phyloP scores from a whole-genome alignment of 75 land plant species.

The Pinus tabuliformis region DNA sequence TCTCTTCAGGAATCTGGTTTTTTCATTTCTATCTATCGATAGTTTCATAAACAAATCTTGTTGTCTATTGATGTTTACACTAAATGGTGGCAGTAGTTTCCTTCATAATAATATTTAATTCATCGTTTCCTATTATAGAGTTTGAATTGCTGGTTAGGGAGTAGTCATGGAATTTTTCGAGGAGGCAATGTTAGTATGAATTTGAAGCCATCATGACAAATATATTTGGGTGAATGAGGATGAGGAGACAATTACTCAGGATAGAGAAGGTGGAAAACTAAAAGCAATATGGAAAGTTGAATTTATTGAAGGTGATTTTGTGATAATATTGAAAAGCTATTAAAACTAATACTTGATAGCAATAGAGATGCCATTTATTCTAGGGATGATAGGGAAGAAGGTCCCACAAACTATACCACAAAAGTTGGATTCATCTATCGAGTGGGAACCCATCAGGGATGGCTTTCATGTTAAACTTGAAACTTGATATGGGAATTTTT shows the following conservation, averaged over 20 bases:
- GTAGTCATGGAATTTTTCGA: conserved; percentile 36
- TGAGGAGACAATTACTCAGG: conserved; percentile 47
- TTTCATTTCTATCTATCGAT: no score
- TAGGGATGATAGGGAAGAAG: conserved; percentile 85
- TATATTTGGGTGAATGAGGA: conserved; percentile 59
- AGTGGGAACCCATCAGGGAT: conserved; percentile 84
- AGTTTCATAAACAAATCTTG: no score
- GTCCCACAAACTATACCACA: conserved; percentile 55
- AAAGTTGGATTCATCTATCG: conserved; percentile 63
- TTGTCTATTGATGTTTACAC: no score
- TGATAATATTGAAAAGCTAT: conserved; percentile 63
- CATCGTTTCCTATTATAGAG: background rate
- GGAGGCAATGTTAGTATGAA: conserved; percentile 51
- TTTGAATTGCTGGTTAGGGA: background rate
- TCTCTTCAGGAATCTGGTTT: no score
- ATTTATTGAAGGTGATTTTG: conserved; percentile 14
- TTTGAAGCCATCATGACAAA: conserved; percentile 62
- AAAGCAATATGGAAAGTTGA: conserved; percentile 79
- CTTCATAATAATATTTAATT: background rate
- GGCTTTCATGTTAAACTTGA: conserved; percentile 67
- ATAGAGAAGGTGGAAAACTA: conserved; percentile 39
- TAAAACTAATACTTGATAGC: conserved; percentile 68
- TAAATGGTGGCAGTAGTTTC: no score
- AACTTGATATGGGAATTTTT: conserved; percentile 63
- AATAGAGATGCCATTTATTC: conserved; percentile 61